phyloP scores from a whole-genome alignment of 805 yeast species.

The Pichia californica region DNA sequence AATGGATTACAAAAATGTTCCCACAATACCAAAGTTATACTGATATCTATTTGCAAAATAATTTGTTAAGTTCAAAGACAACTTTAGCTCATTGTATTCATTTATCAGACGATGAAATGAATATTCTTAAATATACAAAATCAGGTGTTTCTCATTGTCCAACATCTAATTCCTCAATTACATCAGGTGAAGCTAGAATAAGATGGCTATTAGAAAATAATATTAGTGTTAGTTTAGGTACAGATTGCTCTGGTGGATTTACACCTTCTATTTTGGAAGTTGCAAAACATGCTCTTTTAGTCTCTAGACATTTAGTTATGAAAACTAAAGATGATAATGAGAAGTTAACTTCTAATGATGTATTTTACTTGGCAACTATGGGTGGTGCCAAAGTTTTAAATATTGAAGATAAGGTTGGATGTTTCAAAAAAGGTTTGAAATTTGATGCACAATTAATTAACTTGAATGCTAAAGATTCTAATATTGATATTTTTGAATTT shows the following conservation, averaged over 20 bases:
- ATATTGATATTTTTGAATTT: conserved; percentile 72
- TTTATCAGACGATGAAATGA: conserved; percentile 56
- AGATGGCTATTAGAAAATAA: conserved; percentile 57
- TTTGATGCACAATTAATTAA: conserved; percentile 83
- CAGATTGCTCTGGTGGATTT: conserved; percentile 76
- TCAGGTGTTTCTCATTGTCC: conserved; percentile 93
- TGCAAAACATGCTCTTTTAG: conserved; percentile 65
- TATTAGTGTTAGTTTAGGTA: conserved; percentile 75
- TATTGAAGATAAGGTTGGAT: conserved; percentile 53
- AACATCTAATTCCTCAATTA: conserved; percentile 76
- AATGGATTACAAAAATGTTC: conserved; percentile 63
- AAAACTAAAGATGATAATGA: conserved; percentile 36
- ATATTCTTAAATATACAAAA: conserved; percentile 43
- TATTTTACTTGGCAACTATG: conserved; percentile 70
- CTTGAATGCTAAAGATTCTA: conserved; percentile 44
- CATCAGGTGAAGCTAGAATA: conserved; percentile 87
- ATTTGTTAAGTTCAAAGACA: conserved; percentile 57
- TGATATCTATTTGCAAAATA: conserved; percentile 63
- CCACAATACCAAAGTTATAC: conserved; percentile 69
- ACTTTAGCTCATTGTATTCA: conserved; percentile 89
- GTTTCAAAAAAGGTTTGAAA: conserved; percentile 67
- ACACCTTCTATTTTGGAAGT: conserved; percentile 57
- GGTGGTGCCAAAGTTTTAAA: conserved; percentile 84
- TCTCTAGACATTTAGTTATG: conserved; percentile 67
- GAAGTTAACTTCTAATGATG: conserved; percentile 62